Percentiles rank a stretch among this genome's conserved stretches.
phyloP scores from a whole-genome alignment of 75 land plant genomes.

The Gnetum montanum region DNA sequence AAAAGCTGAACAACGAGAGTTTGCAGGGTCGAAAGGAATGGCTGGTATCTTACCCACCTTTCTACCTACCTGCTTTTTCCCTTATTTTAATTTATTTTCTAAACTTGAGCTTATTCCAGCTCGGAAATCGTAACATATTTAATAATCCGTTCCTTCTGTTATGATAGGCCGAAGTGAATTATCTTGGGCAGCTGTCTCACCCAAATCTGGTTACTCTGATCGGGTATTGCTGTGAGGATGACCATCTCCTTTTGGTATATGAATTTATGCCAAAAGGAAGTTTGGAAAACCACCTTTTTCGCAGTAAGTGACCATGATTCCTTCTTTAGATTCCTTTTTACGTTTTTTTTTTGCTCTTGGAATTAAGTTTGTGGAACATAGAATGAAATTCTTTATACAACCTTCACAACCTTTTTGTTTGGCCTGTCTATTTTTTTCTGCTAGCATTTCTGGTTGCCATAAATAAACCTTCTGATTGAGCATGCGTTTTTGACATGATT shows the following conservation, averaged over 20 bases:
- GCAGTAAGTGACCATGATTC: constrained; percentile 37
- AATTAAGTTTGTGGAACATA: no score
- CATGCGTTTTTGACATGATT: no score
- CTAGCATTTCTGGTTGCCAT: no score
- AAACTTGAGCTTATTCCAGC: constrained; percentile 1
- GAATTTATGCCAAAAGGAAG: constrained; percentile 74
- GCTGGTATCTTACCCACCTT: constrained; percentile 21
- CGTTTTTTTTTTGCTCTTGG: no score
- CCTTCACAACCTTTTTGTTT: no score
- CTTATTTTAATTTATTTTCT: neutral
- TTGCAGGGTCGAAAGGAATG: constrained; percentile 63
- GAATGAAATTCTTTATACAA: no score
- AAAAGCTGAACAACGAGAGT: constrained; percentile 48
- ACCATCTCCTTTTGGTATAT: constrained; percentile 51
- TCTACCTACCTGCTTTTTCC: neutral
- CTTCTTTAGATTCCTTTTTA: no score
- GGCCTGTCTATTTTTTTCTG: no score
- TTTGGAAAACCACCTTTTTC: constrained; percentile 62
- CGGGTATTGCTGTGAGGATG: constrained; percentile 64
- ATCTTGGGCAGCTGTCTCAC: constrained; percentile 53
- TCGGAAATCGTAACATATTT: neutral
- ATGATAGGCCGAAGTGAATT: constrained; percentile 59
- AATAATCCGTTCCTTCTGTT: neutral
- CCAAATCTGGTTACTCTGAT: constrained; percentile 58
- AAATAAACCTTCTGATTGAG: no score